These are phyloP conservation scores for Colletotrichum sp. DNA, from an alignment of 2,329 filamentous ascomycete species.

Conservation along the genomic window DNA sequence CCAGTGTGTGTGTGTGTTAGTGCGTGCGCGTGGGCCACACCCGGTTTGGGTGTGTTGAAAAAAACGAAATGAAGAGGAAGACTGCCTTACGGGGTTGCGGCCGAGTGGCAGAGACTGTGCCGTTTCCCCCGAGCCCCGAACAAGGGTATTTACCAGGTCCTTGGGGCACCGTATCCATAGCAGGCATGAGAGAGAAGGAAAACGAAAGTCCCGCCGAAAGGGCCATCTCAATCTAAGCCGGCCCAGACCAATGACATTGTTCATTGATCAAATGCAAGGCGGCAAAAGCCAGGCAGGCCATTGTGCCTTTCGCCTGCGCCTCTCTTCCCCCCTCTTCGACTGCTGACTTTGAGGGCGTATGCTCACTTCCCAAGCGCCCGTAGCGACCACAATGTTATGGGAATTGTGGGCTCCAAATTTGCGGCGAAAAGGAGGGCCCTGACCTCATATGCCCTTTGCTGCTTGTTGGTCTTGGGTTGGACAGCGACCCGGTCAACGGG, in stretches of 20 bases:
- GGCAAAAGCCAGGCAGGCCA: background rate
- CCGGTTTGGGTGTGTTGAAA: background rate
- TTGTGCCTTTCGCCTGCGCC: background rate
- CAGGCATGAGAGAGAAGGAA: background rate
- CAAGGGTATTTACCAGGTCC: constrained; percentile 3
- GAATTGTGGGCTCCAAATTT: background rate
- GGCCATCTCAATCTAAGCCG: background rate
- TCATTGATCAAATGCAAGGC: background rate
- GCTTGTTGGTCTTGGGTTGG: constrained; percentile 9
- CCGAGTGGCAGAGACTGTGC: background rate
- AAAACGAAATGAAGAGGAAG: background rate
- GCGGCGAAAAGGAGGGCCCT: background rate
- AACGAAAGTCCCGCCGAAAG: background rate
- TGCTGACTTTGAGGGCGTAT: background rate
- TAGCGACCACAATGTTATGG: background rate
- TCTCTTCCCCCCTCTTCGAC: background rate
- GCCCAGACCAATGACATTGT: background rate
- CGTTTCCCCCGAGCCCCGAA: constrained; percentile 8
- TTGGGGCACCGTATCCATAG: background rate
- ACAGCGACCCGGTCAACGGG: constrained; percentile 9
- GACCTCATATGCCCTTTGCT: background rate
- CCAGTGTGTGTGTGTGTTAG: background rate
- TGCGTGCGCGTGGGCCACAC: background rate
- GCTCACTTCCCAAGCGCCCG: background rate
- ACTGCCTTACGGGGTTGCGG: constrained; percentile 10